A percentile compares a stretch with the other conserved stretches of the same genome.
Conservation (phyloP, 768 basidiomycete species). For the Glaciozyma martinii region DNA sequence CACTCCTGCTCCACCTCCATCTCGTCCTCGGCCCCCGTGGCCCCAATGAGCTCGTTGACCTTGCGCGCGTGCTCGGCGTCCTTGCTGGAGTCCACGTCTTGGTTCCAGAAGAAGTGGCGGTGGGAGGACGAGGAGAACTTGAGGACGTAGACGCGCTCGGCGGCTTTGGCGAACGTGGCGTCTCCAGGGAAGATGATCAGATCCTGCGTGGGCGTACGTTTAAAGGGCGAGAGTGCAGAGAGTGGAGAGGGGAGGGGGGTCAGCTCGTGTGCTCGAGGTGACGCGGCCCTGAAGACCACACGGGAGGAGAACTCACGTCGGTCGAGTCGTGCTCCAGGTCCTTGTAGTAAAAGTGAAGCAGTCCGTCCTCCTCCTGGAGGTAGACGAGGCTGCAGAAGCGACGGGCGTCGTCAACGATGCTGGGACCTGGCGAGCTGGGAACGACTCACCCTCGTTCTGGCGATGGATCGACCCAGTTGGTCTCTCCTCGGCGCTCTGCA, state of each 20-base stretch:
- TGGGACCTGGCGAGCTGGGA: background rate
- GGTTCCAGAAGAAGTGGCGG: slow-evolving; percentile 35
- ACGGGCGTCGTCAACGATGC: background rate
- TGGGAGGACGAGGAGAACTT: slow-evolving; percentile 17
- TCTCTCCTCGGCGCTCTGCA: slow-evolving; percentile 13
- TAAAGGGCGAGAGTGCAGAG: background rate
- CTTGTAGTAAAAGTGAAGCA: slow-evolving; percentile 21
- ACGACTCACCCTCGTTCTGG: slow-evolving; percentile 25
- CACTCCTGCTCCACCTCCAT: slow-evolving; percentile 13
- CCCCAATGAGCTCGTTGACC: slow-evolving; percentile 33
- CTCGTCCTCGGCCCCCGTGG: background rate
- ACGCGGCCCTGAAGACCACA: background rate
- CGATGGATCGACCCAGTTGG: slow-evolving; percentile 28
- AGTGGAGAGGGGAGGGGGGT: background rate
- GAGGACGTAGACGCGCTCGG: background rate
- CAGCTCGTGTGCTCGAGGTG: too few species aligned
- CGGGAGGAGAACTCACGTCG: slow-evolving; percentile 4
- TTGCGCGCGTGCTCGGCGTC: background rate
- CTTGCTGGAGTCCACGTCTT: slow-evolving; percentile 17
- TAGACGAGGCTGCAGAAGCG: background rate
- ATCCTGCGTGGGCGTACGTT: slow-evolving; percentile 20
- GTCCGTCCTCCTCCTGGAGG: background rate
- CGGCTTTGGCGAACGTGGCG: slow-evolving; percentile 23
- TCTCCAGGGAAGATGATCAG: slow-evolving; percentile 35
- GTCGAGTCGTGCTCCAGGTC: slow-evolving; percentile 6